Evolutionary conservation across 2,329 filamentous ascomycete species (phyloP).

Genomic region (Apiospora kogelbergensis): DNA sequence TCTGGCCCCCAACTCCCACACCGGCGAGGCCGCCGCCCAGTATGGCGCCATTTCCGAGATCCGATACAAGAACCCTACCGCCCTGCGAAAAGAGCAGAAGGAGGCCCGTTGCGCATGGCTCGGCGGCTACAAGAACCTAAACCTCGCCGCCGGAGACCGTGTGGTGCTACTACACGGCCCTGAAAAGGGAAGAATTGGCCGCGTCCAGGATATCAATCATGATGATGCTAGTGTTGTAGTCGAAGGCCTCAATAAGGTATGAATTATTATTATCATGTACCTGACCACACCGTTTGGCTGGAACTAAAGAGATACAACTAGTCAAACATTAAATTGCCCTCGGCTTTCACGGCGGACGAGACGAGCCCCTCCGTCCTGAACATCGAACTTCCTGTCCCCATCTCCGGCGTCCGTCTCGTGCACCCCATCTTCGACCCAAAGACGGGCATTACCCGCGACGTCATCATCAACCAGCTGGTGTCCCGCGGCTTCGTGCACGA

Average conservation of each 20-base stretch:
- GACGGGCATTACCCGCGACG: slow-evolving; percentile 68
- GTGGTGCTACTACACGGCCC: slow-evolving; percentile 78
- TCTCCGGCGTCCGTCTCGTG: slow-evolving; percentile 78
- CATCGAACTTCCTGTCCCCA: slow-evolving; percentile 58
- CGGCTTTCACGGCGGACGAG: slow-evolving; percentile 36
- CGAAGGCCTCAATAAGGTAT: slow-evolving; percentile 63
- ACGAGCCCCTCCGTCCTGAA: slow-evolving; percentile 42
- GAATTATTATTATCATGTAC: slow-evolving; percentile 21
- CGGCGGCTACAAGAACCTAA: slow-evolving; percentile 56
- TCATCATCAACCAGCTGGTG: slow-evolving; percentile 72
- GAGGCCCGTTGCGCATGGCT: slow-evolving; percentile 53
- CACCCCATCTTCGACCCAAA: slow-evolving; percentile 67
- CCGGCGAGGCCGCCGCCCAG: slow-evolving; percentile 54
- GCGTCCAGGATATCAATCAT: slow-evolving; percentile 58
- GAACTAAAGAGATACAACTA: slow-evolving; percentile 16
- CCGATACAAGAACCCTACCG: slow-evolving; percentile 23
- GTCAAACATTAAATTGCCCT: slow-evolving; percentile 39
- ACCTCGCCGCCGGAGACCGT: slow-evolving; percentile 69
- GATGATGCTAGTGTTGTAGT: slow-evolving; percentile 60
- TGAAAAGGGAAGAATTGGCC: slow-evolving; percentile 81
- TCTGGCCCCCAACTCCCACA: slow-evolving; percentile 74
- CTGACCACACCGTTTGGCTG: neutral
- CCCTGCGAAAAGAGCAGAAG: slow-evolving; percentile 37
- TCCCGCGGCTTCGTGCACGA: slow-evolving; percentile 51
- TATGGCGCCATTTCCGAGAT: slow-evolving; percentile 57